Percentiles rank a stretch among this genome's conserved stretches.
These are phyloP conservation scores for Acacia melanoxylon DNA, from an alignment of 306 rosid genomes.

Conservation along the genomic window DNA sequence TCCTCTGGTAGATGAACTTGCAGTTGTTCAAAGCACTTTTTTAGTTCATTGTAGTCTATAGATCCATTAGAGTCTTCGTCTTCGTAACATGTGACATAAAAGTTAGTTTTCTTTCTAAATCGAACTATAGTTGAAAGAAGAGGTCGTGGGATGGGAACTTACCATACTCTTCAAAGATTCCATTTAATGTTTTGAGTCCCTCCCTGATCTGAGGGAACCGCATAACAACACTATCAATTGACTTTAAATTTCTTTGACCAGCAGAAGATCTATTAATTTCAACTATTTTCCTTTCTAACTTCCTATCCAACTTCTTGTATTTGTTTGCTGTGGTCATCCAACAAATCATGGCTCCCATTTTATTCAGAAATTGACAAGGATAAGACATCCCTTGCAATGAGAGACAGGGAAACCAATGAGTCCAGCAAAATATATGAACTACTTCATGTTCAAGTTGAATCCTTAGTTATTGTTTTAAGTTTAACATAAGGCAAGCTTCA, in stretches of 20 bases:
- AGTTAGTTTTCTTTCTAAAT: constrained; percentile 19
- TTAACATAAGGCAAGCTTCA: neutral
- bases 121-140: neutral
- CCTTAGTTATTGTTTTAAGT: neutral
- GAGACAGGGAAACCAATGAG: constrained; percentile 25
- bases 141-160: constrained; percentile 28
- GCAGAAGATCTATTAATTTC: constrained; percentile 55
- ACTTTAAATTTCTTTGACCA: constrained; percentile 55
- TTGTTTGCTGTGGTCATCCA: constrained; percentile 44
- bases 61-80: constrained; percentile 85
- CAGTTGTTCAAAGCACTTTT: constrained; percentile 61
- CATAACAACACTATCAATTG: constrained; percentile 71
- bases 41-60: constrained; percentile 68
- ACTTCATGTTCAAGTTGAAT: constrained; percentile 13
- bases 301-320: constrained; percentile 62
- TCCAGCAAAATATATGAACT: constrained; percentile 14
- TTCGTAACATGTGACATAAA: constrained; percentile 35
- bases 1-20: constrained; percentile 60
- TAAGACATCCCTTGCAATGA: constrained; percentile 49
- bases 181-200: constrained; percentile 57
- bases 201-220: constrained; percentile 73
- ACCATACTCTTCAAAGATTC: constrained; percentile 81
- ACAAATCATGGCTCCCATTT: constrained; percentile 62
- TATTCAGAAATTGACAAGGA: constrained; percentile 33
- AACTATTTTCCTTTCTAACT: constrained; percentile 63